Evolutionary conservation across 805 yeast genomes (phyloP), one percentile per base, ranked within the genome.

Genomic region (Ogataea kodamae): DNA sequence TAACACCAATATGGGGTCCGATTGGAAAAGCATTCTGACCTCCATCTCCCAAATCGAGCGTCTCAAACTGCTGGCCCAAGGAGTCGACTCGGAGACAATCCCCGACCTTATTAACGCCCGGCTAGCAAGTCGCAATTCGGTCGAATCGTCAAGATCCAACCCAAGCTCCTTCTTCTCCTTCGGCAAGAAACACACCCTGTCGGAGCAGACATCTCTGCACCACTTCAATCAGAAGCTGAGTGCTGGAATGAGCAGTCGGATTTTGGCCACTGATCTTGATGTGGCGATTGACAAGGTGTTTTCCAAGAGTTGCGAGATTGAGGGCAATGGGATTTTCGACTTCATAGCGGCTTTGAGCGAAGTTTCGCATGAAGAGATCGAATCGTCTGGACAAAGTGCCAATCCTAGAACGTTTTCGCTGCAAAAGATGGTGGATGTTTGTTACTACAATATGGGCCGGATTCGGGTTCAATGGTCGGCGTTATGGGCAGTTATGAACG

Each of bases 381-480:
- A 84, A 43, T 81, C 94, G 0, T 82, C 95, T 1, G 89, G 88
- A 5, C 78, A 77, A 51, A 79, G 89, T 26, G 67, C 72, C 5
- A 78, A 85, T 42, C 98, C 97, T 22, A 71, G 98, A 56, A 81
- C 87, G 62, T 94, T 86, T 55, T 85, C 97, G 0, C 64, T 92
- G 43, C 97, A 88, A 54, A 92, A 92, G 55, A 84, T 92, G 70
- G 95, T 92, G 33, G 98, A 94, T 61, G 95, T 92, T 25, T 90
- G 97, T 61, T 90, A 92, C 60, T 92, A 94, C 66, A 94, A 94
- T 57, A 92, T 92, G 97, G 78, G 78, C 31, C 83, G 98, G 66
- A 89, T 92, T 49, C 77, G 96, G 58, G 79, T 92, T 42, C 96
- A 94, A 61, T 92, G 98, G 97, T 77, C 95, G 5, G 90, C 86